These are phyloP conservation scores for Fusarium sp. DNA, from an alignment of 2,329 filamentous ascomycete genomes.

Conservation along the genomic window DNA sequence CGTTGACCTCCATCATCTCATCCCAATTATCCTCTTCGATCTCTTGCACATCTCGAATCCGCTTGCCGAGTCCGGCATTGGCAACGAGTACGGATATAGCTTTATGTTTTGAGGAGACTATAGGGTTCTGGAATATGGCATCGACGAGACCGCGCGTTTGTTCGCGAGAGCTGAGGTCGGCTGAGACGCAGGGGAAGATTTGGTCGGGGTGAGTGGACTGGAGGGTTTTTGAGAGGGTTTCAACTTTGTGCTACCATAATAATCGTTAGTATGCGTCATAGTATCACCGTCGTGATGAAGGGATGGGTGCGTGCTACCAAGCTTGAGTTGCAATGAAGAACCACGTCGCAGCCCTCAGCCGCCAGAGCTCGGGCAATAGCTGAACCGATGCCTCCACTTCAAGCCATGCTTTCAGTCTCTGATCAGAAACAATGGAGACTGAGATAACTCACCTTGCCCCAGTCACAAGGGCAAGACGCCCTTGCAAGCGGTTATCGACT, in stretches of 20 bases:
- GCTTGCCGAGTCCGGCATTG: slow-evolving; percentile 46
- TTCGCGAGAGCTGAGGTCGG: slow-evolving; percentile 17
- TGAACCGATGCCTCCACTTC: slow-evolving; percentile 27
- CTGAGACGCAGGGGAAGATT: slow-evolving; percentile 18
- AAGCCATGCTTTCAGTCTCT: background rate
- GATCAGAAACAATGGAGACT: background rate
- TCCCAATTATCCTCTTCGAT: slow-evolving; percentile 52
- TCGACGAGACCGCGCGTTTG: slow-evolving; percentile 23
- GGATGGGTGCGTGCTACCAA: background rate
- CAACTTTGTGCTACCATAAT: slow-evolving; percentile 16
- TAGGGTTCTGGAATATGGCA: background rate
- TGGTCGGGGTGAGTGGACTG: background rate
- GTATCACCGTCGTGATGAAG: accelerated
- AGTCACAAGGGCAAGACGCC: slow-evolving; percentile 25
- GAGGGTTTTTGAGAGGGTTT: slow-evolving; percentile 6
- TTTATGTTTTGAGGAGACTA: slow-evolving; percentile 9
- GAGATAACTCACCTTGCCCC: slow-evolving; percentile 14
- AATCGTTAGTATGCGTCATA: accelerated
- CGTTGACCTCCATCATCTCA: slow-evolving; percentile 48
- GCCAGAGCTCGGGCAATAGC: slow-evolving; percentile 17
- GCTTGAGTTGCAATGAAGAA: slow-evolving; percentile 28
- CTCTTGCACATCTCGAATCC: slow-evolving; percentile 47
- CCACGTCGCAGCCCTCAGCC: slow-evolving; percentile 26
- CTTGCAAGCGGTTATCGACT: slow-evolving; percentile 19
- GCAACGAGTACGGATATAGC: slow-evolving; percentile 47